Conservation (phyloP, 139 green algal genomes). For the Bryopsis sp. region DNA sequence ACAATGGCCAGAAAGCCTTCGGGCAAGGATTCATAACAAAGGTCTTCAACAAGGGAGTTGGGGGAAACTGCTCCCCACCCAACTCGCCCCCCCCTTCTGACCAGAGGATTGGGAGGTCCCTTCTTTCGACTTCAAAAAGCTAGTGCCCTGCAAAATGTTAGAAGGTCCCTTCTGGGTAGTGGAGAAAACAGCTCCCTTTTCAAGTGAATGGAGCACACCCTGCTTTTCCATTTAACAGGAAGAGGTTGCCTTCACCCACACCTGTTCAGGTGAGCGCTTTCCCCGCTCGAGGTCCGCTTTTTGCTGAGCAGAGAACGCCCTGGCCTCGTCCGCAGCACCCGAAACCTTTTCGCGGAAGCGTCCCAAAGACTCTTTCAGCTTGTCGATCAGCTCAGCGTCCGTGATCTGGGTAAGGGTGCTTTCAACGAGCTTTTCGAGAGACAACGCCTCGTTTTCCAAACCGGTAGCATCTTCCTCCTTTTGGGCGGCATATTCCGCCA, state of each 20-base stretch:
- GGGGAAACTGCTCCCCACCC: no score
- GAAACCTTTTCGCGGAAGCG: conserved; percentile 31
- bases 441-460: conserved; percentile 31
- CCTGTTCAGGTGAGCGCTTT: conserved; percentile 50
- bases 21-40: no score
- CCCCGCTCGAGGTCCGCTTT: conserved; percentile 41
- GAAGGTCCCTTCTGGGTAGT: no score
- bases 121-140: background rate
- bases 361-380: conserved; percentile 4
- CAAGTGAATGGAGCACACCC: no score
- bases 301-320: conserved; percentile 41
- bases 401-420: background rate
- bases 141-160: no score
- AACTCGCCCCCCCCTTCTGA: no score
- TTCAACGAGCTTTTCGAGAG: conserved; percentile 16
- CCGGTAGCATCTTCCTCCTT: conserved; percentile 31
- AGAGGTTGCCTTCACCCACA: conserved; percentile 10
- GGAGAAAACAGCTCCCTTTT: no score
- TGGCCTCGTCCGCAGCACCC: conserved; percentile 35
- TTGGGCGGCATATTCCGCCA: conserved; percentile 62
- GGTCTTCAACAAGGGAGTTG: no score
- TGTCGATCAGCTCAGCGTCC: background rate
- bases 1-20: no score
- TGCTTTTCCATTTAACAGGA: no score
- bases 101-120: background rate